A percentile compares a stretch with the other conserved stretches of the same genome.
These are phyloP conservation scores for Phytophthora vignae DNA, from an alignment of 352 stramenopile genomes.

Conservation along the genomic window DNA sequence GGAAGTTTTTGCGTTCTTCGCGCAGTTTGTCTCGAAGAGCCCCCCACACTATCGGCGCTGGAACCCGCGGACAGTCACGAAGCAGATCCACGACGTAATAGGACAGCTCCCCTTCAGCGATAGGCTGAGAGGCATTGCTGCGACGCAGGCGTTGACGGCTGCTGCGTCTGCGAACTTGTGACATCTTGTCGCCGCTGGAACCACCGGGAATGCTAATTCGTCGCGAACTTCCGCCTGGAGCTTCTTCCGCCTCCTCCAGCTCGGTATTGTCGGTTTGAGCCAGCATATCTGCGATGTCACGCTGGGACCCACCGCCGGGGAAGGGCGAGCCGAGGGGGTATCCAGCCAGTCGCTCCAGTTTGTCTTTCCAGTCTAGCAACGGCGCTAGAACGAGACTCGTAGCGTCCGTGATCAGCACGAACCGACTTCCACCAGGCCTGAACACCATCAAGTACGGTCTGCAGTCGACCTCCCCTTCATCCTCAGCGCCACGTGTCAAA, in stretches of 20 bases:
- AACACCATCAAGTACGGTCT: constrained; percentile 72
- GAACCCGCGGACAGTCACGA: constrained; percentile 62
- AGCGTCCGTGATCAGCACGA: constrained; percentile 59
- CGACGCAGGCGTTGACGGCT: constrained; percentile 36
- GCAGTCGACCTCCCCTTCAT: constrained; percentile 31
- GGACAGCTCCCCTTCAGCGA: constrained; percentile 51
- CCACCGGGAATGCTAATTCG: constrained; percentile 15
- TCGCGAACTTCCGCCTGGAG: not conserved
- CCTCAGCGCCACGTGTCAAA: constrained; percentile 8
- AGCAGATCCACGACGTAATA: constrained; percentile 79
- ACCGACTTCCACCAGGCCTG: constrained; percentile 51
- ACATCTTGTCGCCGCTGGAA: constrained; percentile 9
- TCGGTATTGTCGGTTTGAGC: constrained; percentile 14
- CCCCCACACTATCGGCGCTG: constrained; percentile 46
- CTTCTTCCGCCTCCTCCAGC: constrained; percentile 23
- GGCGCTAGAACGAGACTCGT: constrained; percentile 50
- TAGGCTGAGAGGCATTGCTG: constrained; percentile 18
- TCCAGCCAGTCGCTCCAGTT: constrained; percentile 49
- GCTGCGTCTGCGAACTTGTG: constrained; percentile 38
- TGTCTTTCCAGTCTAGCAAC: constrained; percentile 65
- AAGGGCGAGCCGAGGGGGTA: constrained; percentile 4
- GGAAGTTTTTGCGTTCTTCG: constrained; percentile 67
- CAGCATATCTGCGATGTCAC: constrained; percentile 36
- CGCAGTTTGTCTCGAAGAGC: constrained; percentile 62
- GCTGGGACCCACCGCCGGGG: constrained; percentile 14